Base-by-base conservation (phyloP, 192 early-diverging fungal species). In the Linnemannia zychae region DNA sequence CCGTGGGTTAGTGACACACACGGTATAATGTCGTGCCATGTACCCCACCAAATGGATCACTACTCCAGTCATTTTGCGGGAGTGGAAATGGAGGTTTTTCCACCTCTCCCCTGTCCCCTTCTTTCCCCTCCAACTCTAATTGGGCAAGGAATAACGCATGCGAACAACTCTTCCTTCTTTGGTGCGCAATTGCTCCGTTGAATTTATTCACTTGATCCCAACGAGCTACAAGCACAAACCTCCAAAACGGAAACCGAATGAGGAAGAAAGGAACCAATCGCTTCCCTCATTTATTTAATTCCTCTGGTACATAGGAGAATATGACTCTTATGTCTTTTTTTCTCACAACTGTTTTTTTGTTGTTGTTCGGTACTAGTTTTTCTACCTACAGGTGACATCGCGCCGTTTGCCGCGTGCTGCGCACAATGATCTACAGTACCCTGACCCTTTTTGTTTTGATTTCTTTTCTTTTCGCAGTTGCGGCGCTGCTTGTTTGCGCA, bases 101-200 rank as follows among this genome's bases (percentile, higher is more conserved):
- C 57, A 63, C 2, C 48, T 17, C 16, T 15, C 16, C 48, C 48
- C 48, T 49, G 9, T 12, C n/a, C n/a, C n/a, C n/a, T n/a, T n/a
- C n/a, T n/a, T n/a, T n/a, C n/a, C n/a, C n/a, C n/a, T 6, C 52
- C n/a, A 63, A 63, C 57, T 63, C 57, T 63, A 63, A 63, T 28
- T 31, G 24, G 57, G 24, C n/a, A 63, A 63, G 9, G 24, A 63
- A 28, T 31, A 9, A n/a, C 6, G 12, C 24, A 12, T 6, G 24
- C 28, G 24, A 20, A 33, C 12, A n/a, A 28, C 57, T 24, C 28
- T 63, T 63, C 57, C 57, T 63, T 63, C 57, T 63, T 63, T 63
- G 57, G 57, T 63, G 57, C 28, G 57, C 57, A 63, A 63, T 31
- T 31, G 2, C 0, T 28, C n/a, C 6, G 1, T 3, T 0, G 1